Conservation (phyloP, 225 moss, liverwort and hornwort genomes). For the Sphagnum tenellum region DNA sequence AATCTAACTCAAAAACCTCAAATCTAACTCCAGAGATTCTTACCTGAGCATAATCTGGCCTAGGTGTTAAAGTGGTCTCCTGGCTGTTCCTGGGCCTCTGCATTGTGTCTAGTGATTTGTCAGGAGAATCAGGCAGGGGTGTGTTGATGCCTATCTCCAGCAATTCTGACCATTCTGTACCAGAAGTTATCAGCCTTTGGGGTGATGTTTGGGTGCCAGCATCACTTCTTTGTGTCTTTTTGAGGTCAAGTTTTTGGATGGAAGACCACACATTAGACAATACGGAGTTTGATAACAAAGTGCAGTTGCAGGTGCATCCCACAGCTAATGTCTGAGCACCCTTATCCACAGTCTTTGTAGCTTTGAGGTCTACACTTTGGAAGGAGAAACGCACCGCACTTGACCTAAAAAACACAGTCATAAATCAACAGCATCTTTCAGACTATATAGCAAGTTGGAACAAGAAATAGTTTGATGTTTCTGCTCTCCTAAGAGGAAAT, state of each 20-base stretch:
- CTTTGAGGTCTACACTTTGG: conserved; percentile 31
- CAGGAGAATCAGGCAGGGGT: conserved; percentile 24
- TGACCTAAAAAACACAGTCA: conserved; percentile 23
- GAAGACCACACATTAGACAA: conserved; percentile 28
- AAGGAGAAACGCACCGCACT: conserved; percentile 55
- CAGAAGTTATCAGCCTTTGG: conserved; percentile 8
- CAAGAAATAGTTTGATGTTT: too few relatives aligned
- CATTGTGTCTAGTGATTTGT: conserved; percentile 11
- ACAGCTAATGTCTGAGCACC: conserved; percentile 19
- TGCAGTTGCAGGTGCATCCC: conserved; percentile 23
- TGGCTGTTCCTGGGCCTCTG: conserved; percentile 5
- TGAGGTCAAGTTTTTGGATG: conserved; percentile 30
- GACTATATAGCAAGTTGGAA: too few relatives aligned
- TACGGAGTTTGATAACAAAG: conserved; percentile 14
- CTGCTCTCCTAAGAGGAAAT: too few relatives aligned
- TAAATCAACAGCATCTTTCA: too few relatives aligned
- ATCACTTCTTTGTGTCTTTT: conserved; percentile 32
- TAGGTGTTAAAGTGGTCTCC: conserved; percentile 10
- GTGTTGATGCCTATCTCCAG: conserved; percentile 28
- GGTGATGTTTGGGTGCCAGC: conserved; percentile 35
- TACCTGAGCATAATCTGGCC: conserved; percentile 43
- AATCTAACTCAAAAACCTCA: too few relatives aligned
- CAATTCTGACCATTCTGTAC: conserved; percentile 23
- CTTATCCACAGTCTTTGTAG: conserved; percentile 33
- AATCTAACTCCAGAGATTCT: not conserved